Evolutionary conservation across 108 stramenopile genomes (phyloP).

Genomic region (Cyclostephanos invisitatus): DNA sequence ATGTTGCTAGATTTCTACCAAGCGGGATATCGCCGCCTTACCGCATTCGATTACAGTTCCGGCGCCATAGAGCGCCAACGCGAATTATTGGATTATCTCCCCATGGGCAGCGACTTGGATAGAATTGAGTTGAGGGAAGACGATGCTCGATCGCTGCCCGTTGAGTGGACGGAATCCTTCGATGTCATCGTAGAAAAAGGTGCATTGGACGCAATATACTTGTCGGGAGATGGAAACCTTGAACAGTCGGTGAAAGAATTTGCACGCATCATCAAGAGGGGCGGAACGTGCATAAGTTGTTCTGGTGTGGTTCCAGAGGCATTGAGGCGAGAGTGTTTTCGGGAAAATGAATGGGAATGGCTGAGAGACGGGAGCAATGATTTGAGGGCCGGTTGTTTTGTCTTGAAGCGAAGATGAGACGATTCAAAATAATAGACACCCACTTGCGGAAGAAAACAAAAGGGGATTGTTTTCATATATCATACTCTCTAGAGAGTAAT

Average conservation of each 20-base stretch:
- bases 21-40: constrained; percentile 58
- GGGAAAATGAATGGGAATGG: constrained; percentile 60
- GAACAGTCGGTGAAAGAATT: constrained; percentile 64
- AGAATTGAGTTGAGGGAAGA: constrained; percentile 47
- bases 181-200: constrained; percentile 83
- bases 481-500: too few species aligned
- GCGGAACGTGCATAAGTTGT: constrained; percentile 61
- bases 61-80: constrained; percentile 76
- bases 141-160: constrained; percentile 64
- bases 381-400: constrained; percentile 80
- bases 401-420: constrained; percentile 42
- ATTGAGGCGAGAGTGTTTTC: constrained; percentile 53
- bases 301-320: constrained; percentile 76
- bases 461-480: too few species aligned
- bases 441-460: background rate
- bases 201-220: constrained; percentile 76
- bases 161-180: constrained; percentile 56
- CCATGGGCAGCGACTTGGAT: constrained; percentile 25
- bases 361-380: constrained; percentile 72
- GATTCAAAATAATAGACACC: too few species aligned
- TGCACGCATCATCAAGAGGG: constrained; percentile 49
- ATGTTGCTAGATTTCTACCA: constrained; percentile 67
- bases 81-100: constrained; percentile 55
- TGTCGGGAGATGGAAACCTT: constrained; percentile 72
- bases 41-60: constrained; percentile 73